Percentiles rank a stretch among this genome's conserved stretches.
These are phyloP conservation scores for Verticillium klebahnii DNA, from an alignment of 2,329 filamentous ascomycete genomes.

Conservation along the genomic window DNA sequence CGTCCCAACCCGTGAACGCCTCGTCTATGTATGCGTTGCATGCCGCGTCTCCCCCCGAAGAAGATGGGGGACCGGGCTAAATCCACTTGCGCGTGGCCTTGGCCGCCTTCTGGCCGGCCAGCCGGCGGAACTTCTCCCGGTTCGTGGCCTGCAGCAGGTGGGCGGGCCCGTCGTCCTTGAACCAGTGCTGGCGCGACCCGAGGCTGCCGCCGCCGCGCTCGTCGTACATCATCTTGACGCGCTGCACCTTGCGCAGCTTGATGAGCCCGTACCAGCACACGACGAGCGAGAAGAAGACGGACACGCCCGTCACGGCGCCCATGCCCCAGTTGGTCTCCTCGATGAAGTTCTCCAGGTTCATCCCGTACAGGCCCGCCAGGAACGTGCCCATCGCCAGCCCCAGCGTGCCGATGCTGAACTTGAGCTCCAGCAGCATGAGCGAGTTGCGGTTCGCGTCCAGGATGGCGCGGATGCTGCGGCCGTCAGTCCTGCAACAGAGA, in stretches of 20 bases:
- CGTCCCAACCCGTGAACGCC: background rate
- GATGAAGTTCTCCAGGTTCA: slow-evolving; percentile 98
- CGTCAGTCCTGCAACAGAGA: background rate
- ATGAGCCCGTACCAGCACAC: slow-evolving; percentile 81
- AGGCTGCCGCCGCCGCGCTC: slow-evolving; percentile 24
- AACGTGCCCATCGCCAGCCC: slow-evolving; percentile 95
- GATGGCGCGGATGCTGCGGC: slow-evolving; percentile 79
- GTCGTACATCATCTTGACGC: slow-evolving; percentile 72
- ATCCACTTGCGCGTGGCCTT: slow-evolving; percentile 25
- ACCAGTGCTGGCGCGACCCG: slow-evolving; percentile 29
- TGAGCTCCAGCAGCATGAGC: slow-evolving; percentile 94
- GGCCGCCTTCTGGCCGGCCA: slow-evolving; percentile 43
- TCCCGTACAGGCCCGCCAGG: slow-evolving; percentile 96
- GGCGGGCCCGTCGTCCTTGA: slow-evolving; percentile 43
- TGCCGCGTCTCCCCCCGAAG: background rate
- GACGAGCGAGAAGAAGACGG: slow-evolving; percentile 66
- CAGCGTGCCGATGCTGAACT: slow-evolving; percentile 91
- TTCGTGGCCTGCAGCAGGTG: slow-evolving; percentile 49
- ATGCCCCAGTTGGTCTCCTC: slow-evolving; percentile 92
- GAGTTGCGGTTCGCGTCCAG: slow-evolving; percentile 97
- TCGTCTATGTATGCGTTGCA: background rate
- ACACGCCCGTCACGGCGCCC: slow-evolving; percentile 65
- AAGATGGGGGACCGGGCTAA: background rate
- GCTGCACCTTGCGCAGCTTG: slow-evolving; percentile 80
- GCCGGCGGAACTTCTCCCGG: slow-evolving; percentile 47